phyloP scores from a whole-genome alignment of 305 asterid genomes.

The Fraxinus angustifolia region DNA sequence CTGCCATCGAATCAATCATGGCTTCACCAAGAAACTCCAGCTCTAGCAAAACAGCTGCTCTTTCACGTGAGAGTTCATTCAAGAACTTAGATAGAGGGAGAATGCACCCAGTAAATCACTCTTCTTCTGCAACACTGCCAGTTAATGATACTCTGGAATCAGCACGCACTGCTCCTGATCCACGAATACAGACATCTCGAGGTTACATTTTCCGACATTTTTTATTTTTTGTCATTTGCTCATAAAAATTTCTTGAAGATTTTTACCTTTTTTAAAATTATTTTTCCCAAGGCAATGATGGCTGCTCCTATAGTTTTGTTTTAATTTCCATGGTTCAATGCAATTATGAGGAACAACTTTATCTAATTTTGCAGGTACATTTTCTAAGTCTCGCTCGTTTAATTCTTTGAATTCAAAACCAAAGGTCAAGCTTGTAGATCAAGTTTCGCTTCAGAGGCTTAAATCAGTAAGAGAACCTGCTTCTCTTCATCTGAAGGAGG shows the following conservation, averaged over 20 bases:
- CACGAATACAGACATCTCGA: conserved; percentile 39
- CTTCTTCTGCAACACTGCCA: conserved; percentile 38
- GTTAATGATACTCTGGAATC: conserved; percentile 44
- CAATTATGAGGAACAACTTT: background rate
- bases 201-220: conserved; percentile 32
- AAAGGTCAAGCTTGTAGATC: conserved; percentile 66
- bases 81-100: conserved; percentile 57
- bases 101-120: conserved; percentile 37
- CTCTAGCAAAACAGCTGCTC: conserved; percentile 41
- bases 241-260: conserved; percentile 13
- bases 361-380: conserved; percentile 49
- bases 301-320: conserved; percentile 8
- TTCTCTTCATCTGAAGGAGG: conserved; percentile 53
- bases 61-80: conserved; percentile 59
- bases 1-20: conserved; percentile 46
- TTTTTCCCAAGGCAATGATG: conserved; percentile 10
- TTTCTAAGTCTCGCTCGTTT: conserved; percentile 75
- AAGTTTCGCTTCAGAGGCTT: conserved; percentile 60
- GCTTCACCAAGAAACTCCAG: conserved; percentile 46
- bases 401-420: conserved; percentile 62
- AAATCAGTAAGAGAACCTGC: conserved; percentile 56
- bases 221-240: conserved; percentile 11
- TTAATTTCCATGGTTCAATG: conserved; percentile 5
- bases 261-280: background rate
- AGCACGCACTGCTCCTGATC: conserved; percentile 46